Percentiles rank a stretch among this genome's conserved stretches.
phyloP scores from a whole-genome alignment of 371 early-diverging fungal genomes.

The Thermomucor indicae-seudaticae region DNA sequence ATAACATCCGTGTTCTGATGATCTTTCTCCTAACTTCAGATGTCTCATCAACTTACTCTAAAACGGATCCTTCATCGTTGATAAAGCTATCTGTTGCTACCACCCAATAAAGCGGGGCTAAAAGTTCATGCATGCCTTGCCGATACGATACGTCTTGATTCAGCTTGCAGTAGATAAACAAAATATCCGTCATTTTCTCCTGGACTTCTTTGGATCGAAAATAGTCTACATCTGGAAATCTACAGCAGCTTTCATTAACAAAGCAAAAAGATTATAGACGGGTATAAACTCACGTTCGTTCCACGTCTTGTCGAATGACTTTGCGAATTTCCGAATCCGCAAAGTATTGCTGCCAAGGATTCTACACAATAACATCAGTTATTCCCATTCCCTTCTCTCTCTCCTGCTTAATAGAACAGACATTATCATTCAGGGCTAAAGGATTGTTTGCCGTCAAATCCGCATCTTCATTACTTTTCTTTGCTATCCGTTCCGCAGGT shows the following conservation, averaged over 20 bases:
- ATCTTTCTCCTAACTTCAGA: background rate
- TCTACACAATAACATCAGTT: conserved; percentile 38
- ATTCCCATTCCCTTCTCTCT: background rate
- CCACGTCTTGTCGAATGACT: conserved; percentile 87
- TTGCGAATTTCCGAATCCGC: conserved; percentile 80
- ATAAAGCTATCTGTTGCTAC: conserved; percentile 57
- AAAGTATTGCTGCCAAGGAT: conserved; percentile 92
- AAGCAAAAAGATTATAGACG: background rate
- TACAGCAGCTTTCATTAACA: too few species aligned
- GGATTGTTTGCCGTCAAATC: conserved; percentile 78
- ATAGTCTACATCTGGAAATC: conserved; percentile 84
- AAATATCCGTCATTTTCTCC: conserved; percentile 70
- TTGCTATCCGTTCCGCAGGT: conserved; percentile 47
- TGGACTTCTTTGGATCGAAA: conserved; percentile 70
- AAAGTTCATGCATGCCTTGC: conserved; percentile 97
- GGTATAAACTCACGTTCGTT: conserved; percentile 69
- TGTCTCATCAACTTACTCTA: conserved; percentile 18
- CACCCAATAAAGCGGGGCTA: conserved; percentile 80
- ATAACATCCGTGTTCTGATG: too few species aligned
- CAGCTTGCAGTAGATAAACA: conserved; percentile 90
- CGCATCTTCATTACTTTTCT: conserved; percentile 25
- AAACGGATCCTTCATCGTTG: conserved; percentile 1
- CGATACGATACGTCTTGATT: conserved; percentile 86
- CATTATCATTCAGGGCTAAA: conserved; percentile 75
- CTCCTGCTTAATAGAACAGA: conserved; percentile 18